Conservation (phyloP, 225 moss, liverwort and hornwort genomes). For the Climacium dendroides region DNA sequence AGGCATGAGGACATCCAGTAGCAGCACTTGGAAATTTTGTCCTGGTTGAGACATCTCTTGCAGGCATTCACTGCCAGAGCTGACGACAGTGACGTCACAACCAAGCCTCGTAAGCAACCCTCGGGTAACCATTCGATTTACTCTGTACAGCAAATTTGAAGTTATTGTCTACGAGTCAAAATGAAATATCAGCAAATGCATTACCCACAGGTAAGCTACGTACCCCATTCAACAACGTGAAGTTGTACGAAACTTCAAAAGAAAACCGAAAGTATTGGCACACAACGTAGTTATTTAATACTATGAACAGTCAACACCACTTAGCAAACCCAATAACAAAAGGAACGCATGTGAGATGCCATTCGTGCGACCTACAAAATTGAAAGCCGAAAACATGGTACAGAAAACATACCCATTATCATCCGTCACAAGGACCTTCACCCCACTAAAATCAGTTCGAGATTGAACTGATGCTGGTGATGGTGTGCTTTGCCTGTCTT, state of each 20-base stretch:
- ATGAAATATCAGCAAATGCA: background rate
- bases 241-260: background rate
- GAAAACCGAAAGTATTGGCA: background rate
- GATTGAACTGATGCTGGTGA: slow-evolving; percentile 22
- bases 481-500: slow-evolving; percentile 30
- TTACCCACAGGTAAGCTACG: background rate
- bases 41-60: slow-evolving; percentile 46
- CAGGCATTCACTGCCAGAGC: slow-evolving; percentile 60
- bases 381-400: background rate
- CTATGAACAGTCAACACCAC: background rate
- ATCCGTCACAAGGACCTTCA: slow-evolving; percentile 62
- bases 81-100: slow-evolving; percentile 59
- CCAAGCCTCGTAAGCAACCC: slow-evolving; percentile 59
- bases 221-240: background rate
- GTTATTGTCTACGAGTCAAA: background rate
- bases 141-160: slow-evolving; percentile 12
- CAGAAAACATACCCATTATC: slow-evolving; percentile 48
- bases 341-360: background rate
- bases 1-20: slow-evolving; percentile 61
- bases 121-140: slow-evolving; percentile 66
- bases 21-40: slow-evolving; percentile 42
- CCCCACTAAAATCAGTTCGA: slow-evolving; percentile 48
- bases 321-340: background rate
- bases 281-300: background rate
- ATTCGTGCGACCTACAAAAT: background rate